Evolutionary conservation across 306 rosid genomes (phyloP).

Genomic region (Alnus rubra): DNA sequence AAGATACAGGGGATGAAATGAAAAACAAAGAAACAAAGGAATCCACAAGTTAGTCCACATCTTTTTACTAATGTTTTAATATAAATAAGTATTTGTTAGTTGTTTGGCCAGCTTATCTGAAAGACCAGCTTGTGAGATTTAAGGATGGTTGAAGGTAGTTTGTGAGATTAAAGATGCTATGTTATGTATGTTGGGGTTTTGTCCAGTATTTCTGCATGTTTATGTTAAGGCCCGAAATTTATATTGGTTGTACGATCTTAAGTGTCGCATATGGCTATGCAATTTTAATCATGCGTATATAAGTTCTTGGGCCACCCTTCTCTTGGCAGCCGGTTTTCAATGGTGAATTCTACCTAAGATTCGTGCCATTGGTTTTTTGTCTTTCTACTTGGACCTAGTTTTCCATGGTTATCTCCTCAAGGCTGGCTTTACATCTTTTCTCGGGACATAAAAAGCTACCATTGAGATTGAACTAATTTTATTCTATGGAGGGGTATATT

Average conservation of each 20-base stretch:
- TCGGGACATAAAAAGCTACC: too few species aligned
- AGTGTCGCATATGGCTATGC: background rate
- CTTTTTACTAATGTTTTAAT: too few species aligned
- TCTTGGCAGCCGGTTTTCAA: too few species aligned
- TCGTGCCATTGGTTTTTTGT: background rate
- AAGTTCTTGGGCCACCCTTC: too few species aligned
- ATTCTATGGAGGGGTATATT: background rate
- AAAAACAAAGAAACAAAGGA: constrained; percentile 21
- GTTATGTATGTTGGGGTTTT: background rate
- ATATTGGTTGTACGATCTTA: background rate
- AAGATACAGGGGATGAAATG: constrained; percentile 24
- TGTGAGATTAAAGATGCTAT: background rate
- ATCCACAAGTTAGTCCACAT: background rate
- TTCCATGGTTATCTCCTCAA: background rate
- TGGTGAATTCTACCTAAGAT: too few species aligned
- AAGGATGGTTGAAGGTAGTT: background rate
- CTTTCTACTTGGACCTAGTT: background rate
- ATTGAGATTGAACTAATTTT: background rate
- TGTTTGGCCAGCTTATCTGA: too few species aligned
- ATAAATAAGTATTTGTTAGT: too few species aligned
- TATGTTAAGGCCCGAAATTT: too few species aligned
- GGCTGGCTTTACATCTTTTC: too few species aligned
- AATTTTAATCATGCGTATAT: too few species aligned
- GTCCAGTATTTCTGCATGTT: background rate
- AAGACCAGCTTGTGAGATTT: background rate